Evolutionary conservation across 768 basidiomycete species (phyloP), one percentile per base, ranked within the genome.

Genomic region (Trametes sanguinea): DNA sequence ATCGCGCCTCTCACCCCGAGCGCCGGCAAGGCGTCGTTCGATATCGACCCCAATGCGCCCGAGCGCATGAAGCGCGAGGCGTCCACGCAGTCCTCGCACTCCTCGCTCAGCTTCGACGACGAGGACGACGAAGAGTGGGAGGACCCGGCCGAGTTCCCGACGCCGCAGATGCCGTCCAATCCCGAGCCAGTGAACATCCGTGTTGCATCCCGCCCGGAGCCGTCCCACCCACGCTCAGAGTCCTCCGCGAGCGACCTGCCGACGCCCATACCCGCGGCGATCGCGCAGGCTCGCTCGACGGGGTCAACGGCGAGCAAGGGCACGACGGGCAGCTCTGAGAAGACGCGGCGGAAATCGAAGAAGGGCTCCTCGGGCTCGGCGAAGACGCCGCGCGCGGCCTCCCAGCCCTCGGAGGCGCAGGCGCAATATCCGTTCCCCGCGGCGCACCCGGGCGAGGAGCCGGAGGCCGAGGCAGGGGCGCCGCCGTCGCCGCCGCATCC

Each of bases 1-100:
- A 80, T 87, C 2, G 87, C 84, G 14, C 89, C 89, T 5, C 79
- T 90, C 43, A 89, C 89, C 0, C 89, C 88, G 32, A 83, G 87
- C 7, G 84, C 85, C 4, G 77, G 76, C 45, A 69, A 68, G 47
- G 52, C 54, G 6, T 66, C 67, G 17, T 69, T 72, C 64, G 65
- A 69, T 51, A 66, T 69, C 43, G 62, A 62, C 27, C 22, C 64
- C 62, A 40, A 37, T 1, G 51, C 47, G 45, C 62, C 51, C 4
- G 68, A 70, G 58, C 67, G 60, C 59, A 73, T 74, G 60, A 73
- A 72, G 29, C 69, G 60, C 64, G 69, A 60, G 5, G 69, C 75
- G 22, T 70, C 55, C 11, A 50, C 6, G 30, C 57, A 51, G 14
- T 60, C 63, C 1, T 56, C 57, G 13, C 76, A 77, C 6, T 70